Base-by-base conservation (phyloP, 495 filamentous ascomycete genomes). In the Penicillium lividum region DNA sequence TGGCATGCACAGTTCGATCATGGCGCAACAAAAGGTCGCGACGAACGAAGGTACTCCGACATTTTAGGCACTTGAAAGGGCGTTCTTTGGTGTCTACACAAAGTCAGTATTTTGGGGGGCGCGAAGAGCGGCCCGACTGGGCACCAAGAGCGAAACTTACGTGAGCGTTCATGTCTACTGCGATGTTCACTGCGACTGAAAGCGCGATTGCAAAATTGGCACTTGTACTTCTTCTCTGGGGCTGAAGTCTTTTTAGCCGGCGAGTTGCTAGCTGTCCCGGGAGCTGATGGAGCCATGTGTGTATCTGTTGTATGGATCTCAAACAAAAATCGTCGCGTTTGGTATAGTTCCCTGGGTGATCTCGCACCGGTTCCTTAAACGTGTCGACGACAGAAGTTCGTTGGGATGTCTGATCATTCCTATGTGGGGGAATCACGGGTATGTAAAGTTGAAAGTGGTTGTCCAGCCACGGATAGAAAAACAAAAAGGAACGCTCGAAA, bases 221-320 rank as follows among this genome's bases (percentile, higher is more conserved):
- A 98, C 76, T 98, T 97, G 85, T 98, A 98, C 76, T 96, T 97
- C 80, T 93, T 91, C 80, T 97, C 93, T 44, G 93, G 90, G 46
- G 84, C 80, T 34, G 82, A 80, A 58, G 89, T 80, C 67, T 86
- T 85, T 70, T 82, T 81, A 54, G 80, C 72, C 65, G 80, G 76
- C 58, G 78, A 74, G 67, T 72, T 73, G 74, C 84, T 84, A 77
- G 82, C 86, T 69, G 85, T 81, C 77, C 79, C 84, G 61, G 86
- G 83, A 79, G 87, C 87, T 59, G 67, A 74, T 54, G 76, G 76
- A 70, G 73, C 73, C 77, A 78, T 80, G 61, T 76, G 67, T 61
- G 67, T 65, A 56, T 61, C 67, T 64, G 58, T 22, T 46, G 56
- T 58, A 40, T 60, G 76, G 68, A 73, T 77, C 71, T 79, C 77